A percentile compares a stretch with the other conserved stretches of the same genome.
phyloP scores from a whole-genome alignment of 345 rosid species.

The Eucalyptus pauciflora region DNA sequence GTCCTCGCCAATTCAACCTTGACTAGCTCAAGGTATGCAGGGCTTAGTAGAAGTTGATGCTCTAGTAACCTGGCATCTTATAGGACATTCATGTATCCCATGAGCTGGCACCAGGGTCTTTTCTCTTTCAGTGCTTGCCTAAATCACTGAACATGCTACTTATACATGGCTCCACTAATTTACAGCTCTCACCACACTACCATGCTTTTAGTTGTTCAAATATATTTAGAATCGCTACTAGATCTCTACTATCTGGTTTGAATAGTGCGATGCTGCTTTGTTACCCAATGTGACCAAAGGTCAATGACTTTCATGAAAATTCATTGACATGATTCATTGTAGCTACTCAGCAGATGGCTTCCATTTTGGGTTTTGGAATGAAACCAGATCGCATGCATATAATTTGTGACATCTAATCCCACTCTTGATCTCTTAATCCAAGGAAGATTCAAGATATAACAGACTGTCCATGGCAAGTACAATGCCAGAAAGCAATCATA shows the following conservation, averaged over 20 bases:
- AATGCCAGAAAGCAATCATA: background rate
- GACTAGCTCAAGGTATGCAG: constrained; percentile 23
- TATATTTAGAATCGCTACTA: background rate
- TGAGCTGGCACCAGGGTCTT: background rate
- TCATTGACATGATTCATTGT: background rate
- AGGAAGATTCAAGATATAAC: background rate
- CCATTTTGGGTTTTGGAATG: background rate
- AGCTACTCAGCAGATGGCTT: background rate
- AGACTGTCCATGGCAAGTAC: background rate
- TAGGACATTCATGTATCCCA: background rate
- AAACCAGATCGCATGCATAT: background rate
- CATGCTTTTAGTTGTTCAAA: background rate
- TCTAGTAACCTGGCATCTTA: too few relatives aligned
- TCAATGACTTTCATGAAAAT: background rate
- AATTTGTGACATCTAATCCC: background rate
- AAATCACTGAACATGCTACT: background rate
- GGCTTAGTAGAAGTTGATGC: background rate
- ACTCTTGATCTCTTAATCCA: background rate
- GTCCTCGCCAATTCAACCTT: constrained; percentile 33
- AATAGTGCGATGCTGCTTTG: background rate
- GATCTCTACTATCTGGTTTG: background rate
- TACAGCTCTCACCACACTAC: background rate
- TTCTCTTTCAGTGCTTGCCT: background rate
- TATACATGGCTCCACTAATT: background rate
- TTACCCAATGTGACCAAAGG: background rate